phyloP scores from a whole-genome alignment of 2,329 filamentous ascomycete genomes.

The Aspergillus texensis region DNA sequence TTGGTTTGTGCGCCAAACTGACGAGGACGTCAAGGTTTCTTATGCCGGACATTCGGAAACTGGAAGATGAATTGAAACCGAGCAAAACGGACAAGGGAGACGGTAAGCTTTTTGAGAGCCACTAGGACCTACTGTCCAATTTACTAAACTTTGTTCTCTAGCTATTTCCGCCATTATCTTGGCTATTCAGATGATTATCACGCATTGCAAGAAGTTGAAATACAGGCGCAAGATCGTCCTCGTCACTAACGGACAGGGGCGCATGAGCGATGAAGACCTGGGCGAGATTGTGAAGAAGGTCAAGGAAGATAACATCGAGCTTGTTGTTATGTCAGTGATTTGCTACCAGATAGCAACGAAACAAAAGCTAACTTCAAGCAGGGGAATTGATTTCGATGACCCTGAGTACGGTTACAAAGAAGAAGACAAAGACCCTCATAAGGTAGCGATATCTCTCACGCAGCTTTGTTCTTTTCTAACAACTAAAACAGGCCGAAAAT shows the following conservation, averaged over 20 bases:
- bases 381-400: slow-evolving; percentile 93
- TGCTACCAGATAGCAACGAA: not conserved
- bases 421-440: slow-evolving; percentile 74
- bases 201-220: slow-evolving; percentile 79
- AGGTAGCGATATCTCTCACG: slow-evolving; percentile 52
- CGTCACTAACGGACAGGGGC: slow-evolving; percentile 77
- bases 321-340: slow-evolving; percentile 71
- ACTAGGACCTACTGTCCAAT: not conserved
- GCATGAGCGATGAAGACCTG: slow-evolving; percentile 72
- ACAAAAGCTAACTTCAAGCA: slow-evolving; percentile 42
- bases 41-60: slow-evolving; percentile 68
- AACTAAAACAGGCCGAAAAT: slow-evolving; percentile 61
- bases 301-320: slow-evolving; percentile 73
- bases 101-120: slow-evolving; percentile 45
- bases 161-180: slow-evolving; percentile 82
- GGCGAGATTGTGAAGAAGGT: slow-evolving; percentile 72
- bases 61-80: slow-evolving; percentile 67
- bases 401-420: slow-evolving; percentile 88
- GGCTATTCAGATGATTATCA: slow-evolving; percentile 82
- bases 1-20: not conserved
- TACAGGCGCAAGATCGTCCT: slow-evolving; percentile 79
- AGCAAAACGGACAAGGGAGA: slow-evolving; percentile 74
- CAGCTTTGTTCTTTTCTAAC: slow-evolving; percentile 14
- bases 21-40: slow-evolving; percentile 49
- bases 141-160: slow-evolving; percentile 24